Percentiles rank a stretch among this genome's conserved stretches.
Conservation (phyloP, 2,329 filamentous ascomycete species). For the Elsinoe fawcettii region DNA sequence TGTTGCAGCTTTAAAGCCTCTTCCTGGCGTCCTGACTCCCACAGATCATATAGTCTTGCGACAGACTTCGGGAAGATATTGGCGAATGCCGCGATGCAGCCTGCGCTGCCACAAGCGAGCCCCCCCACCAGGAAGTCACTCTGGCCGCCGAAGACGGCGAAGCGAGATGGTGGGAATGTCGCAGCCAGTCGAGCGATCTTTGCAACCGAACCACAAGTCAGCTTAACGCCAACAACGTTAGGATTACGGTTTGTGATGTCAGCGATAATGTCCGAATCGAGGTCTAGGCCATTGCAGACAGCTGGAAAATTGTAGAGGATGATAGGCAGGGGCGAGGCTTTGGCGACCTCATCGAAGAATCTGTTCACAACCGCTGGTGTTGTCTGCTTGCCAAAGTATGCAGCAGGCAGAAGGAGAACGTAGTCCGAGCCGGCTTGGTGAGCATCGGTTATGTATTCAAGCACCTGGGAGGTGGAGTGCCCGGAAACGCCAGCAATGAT, state of each 20-base stretch:
- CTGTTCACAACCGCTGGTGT: conserved; percentile 49
- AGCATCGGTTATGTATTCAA: conserved; percentile 54
- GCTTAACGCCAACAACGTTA: conserved; percentile 63
- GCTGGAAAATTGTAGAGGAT: conserved; percentile 63
- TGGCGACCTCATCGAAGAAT: conserved; percentile 53
- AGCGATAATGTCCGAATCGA: conserved; percentile 58
- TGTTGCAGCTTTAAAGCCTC: conserved; percentile 53
- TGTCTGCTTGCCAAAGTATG: conserved; percentile 58
- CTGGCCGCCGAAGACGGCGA: conserved; percentile 65
- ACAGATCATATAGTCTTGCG: conserved; percentile 50
- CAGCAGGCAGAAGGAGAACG: conserved; percentile 53
- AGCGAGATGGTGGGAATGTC: conserved; percentile 44
- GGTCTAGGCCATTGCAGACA: conserved; percentile 58
- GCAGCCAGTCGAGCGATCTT: conserved; percentile 59
- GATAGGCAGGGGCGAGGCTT: conserved; percentile 47
- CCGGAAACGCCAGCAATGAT: conserved; percentile 58
- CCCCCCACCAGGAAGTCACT: conserved; percentile 60
- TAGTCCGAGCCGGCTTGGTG: conserved; percentile 54
- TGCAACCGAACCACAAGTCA: conserved; percentile 67
- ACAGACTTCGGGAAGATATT: conserved; percentile 48
- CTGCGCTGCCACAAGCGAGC: conserved; percentile 45
- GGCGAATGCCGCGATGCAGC: conserved; percentile 51
- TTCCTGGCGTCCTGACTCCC: conserved; percentile 44
- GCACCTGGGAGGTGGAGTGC: conserved; percentile 57
- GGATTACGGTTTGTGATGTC: conserved; percentile 46